Percentiles rank a stretch among this genome's conserved stretches.
Evolutionary conservation across 2,329 filamentous ascomycete species (phyloP).

Genomic region (Tolypocladium endophyticum): DNA sequence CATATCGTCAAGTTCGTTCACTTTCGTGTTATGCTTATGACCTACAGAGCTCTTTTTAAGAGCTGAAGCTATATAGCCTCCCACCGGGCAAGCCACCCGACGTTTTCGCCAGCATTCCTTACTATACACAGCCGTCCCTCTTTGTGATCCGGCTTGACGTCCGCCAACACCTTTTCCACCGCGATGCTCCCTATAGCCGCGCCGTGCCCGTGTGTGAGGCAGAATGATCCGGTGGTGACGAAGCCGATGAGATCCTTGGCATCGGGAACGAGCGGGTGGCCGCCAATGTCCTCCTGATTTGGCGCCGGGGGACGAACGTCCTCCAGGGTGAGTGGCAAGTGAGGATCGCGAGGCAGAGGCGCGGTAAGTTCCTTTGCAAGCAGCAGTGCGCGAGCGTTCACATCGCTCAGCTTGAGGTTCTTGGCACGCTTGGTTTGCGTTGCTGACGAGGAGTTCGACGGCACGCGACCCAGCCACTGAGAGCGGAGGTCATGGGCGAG

Average conservation of each 20-base stretch:
- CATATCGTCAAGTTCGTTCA: background rate
- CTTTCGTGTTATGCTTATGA: background rate
- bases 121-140: constrained; percentile 62
- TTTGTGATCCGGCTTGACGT: constrained; percentile 17
- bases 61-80: constrained; percentile 40
- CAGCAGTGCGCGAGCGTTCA: constrained; percentile 30
- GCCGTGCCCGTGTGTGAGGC: constrained; percentile 63
- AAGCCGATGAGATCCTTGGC: constrained; percentile 77
- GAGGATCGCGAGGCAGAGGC: too few relatives aligned
- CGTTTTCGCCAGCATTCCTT: constrained; percentile 64
- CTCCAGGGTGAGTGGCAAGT: too few relatives aligned
- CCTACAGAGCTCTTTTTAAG: background rate
- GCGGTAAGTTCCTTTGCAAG: constrained; percentile 38
- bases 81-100: constrained; percentile 75
- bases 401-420: constrained; percentile 11
- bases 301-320: constrained; percentile 24
- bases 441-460: constrained; percentile 6
- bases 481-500: constrained; percentile 44
- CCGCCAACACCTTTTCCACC: constrained; percentile 41
- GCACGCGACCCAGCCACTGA: constrained; percentile 59
- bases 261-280: constrained; percentile 61
- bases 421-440: background rate
- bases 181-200: constrained; percentile 65
- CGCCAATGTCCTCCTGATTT: constrained; percentile 28
- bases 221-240: constrained; percentile 78